These are phyloP conservation scores for Saccharum hybrid DNA, from an alignment of 202 grass and related monocot genomes.

Conservation along the genomic window DNA sequence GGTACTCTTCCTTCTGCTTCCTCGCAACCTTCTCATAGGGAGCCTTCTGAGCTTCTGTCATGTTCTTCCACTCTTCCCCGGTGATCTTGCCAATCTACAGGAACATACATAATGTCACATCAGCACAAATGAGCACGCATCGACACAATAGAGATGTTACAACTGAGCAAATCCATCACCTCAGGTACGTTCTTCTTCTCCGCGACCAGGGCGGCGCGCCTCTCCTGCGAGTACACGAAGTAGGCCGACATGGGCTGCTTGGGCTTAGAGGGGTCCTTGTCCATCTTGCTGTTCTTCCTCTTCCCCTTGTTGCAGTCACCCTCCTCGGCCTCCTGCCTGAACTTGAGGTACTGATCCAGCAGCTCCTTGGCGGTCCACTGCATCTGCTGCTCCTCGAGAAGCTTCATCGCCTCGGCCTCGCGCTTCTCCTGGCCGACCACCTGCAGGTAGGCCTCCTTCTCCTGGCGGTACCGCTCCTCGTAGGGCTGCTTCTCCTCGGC, in stretches of 20 bases:
- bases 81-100: constrained; percentile 74
- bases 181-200: constrained; percentile 78
- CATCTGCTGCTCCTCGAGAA: constrained; percentile 88
- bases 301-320: constrained; percentile 42
- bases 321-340: constrained; percentile 63
- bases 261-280: constrained; percentile 81
- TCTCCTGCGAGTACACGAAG: constrained; percentile 77
- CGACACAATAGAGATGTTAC: background rate
- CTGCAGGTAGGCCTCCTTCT: constrained; percentile 84
- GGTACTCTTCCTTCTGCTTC: constrained; percentile 74
- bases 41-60: constrained; percentile 66
- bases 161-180: constrained; percentile 39
- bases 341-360: constrained; percentile 83
- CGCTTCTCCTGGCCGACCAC: constrained; percentile 81
- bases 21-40: constrained; percentile 64
- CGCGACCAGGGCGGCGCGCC: constrained; percentile 47
- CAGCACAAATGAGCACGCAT: background rate
- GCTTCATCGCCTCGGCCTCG: constrained; percentile 87
- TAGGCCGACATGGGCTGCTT: constrained; percentile 87
- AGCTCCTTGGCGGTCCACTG: constrained; percentile 83
- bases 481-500: constrained; percentile 82
- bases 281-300: constrained; percentile 71
- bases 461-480: constrained; percentile 75
- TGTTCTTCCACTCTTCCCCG: constrained; percentile 84
- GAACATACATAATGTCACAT: background rate